Conservation (phyloP, 2,329 filamentous ascomycete species). For the Aspergillus japonicus region DNA sequence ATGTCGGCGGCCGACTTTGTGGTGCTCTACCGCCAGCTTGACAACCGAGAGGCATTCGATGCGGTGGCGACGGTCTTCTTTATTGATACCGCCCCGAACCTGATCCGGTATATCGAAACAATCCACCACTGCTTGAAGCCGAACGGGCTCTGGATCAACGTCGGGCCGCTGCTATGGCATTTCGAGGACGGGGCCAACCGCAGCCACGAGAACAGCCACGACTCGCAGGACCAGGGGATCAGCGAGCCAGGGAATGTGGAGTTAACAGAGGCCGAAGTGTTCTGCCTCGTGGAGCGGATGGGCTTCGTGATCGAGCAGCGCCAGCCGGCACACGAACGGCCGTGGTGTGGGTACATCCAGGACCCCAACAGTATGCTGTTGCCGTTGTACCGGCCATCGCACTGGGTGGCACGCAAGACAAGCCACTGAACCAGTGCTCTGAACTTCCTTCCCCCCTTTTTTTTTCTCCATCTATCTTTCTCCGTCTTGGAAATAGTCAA, state of each 20-base stretch:
- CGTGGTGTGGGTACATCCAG: slow-evolving; percentile 72
- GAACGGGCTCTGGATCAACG: slow-evolving; percentile 81
- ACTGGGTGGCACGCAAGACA: slow-evolving; percentile 80
- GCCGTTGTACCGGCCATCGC: slow-evolving; percentile 74
- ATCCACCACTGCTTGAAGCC: slow-evolving; percentile 73
- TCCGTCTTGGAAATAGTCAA: background rate
- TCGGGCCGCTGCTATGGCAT: slow-evolving; percentile 92
- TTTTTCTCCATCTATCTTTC: background rate
- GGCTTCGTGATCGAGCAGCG: slow-evolving; percentile 73
- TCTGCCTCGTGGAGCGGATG: slow-evolving; percentile 68
- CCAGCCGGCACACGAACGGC: slow-evolving; percentile 59
- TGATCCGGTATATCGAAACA: slow-evolving; percentile 85
- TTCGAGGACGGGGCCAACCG: slow-evolving; percentile 64
- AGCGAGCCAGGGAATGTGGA: slow-evolving; percentile 89
- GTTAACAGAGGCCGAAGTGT: slow-evolving; percentile 82
- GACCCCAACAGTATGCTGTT: slow-evolving; percentile 82
- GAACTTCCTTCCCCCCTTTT: background rate
- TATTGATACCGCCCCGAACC: slow-evolving; percentile 91
- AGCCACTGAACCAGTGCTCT: background rate
- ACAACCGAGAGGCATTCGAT: slow-evolving; percentile 66
- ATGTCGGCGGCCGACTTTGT: slow-evolving; percentile 95
- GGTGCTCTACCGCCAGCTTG: slow-evolving; percentile 70
- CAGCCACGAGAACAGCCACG: slow-evolving; percentile 20
- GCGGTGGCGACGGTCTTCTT: slow-evolving; percentile 92
- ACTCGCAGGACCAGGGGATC: slow-evolving; percentile 59